phyloP scores from a whole-genome alignment of 495 filamentous ascomycete genomes.

The Hyaloscypha hepaticicola region DNA sequence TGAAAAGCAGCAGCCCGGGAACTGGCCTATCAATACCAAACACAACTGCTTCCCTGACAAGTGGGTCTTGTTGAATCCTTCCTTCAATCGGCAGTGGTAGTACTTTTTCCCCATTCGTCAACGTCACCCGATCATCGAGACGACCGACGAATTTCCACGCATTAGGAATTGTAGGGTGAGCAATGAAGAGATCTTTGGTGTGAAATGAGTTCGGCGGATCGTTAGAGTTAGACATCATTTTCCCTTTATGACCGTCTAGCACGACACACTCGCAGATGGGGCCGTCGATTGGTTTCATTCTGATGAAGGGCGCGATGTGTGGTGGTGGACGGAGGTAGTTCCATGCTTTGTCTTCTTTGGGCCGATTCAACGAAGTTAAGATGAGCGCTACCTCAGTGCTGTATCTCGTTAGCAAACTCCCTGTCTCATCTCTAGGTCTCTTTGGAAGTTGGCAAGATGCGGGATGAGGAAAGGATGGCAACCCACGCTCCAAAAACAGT shows the following conservation, averaged over 20 bases:
- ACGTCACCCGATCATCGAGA: conserved; percentile 56
- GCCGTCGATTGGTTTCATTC: conserved; percentile 44
- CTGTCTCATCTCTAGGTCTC: neutral
- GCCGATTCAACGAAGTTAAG: conserved; percentile 54
- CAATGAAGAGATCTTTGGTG: conserved; percentile 57
- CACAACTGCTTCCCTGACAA: conserved; percentile 51
- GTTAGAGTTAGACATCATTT: conserved; percentile 54
- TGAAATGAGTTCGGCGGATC: conserved; percentile 47
- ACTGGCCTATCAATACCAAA: conserved; percentile 40
- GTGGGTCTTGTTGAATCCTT: conserved; percentile 47
- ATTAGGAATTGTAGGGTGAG: conserved; percentile 52
- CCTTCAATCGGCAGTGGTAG: conserved; percentile 59
- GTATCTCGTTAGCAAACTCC: neutral
- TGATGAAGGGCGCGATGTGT: conserved; percentile 28
- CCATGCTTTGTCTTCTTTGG: conserved; percentile 43
- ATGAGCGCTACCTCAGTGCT: conserved; percentile 58
- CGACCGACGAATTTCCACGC: conserved; percentile 60
- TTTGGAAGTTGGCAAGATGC: too few relatives aligned
- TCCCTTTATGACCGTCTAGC: conserved; percentile 49
- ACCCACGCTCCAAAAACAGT: conserved; percentile 35
- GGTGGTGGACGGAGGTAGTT: conserved; percentile 39
- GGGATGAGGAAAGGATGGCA: neutral
- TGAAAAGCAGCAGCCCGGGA: conserved; percentile 35
- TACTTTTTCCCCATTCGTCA: conserved; percentile 63
- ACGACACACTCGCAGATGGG: conserved; percentile 49